Evolutionary conservation across 805 yeast genomes (phyloP), one percentile per base, ranked within the genome.

Genomic region (Saturnispora mendoncae): DNA sequence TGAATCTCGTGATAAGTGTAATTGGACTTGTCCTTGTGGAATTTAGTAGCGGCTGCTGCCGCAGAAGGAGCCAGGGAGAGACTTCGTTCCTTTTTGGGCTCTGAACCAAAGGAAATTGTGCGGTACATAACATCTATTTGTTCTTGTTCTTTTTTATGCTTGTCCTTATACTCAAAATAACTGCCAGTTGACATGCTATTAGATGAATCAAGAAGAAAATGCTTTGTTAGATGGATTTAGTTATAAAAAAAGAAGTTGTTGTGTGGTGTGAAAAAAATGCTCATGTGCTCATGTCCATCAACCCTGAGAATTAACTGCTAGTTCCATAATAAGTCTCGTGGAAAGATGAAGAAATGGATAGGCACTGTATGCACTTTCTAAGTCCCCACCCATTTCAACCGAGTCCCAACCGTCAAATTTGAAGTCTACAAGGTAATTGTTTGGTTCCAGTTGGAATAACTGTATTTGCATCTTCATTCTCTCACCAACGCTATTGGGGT

Each of bases 401-500:
- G 64, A 69, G 56, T 88, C 97, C 95, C 97, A 90, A 1, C 97
- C 97, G 59, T 90, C 97, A 58, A 90, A 92, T 62, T 92, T 92
- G 69, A 92, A 92, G 61, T 92, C 98, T 8, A 92, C 97, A 39
- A 92, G 68, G 56, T 92, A 92, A 58, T 90, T 90, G 61, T 92
- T 90, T 34, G 95, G 95, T 58, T 92, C 98, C 48, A 92, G 69
- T 59, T 90, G 97, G 64, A 90, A 92, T 44, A 92, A 70, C 60
- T 92, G 98, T 45, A 92, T 92, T 54, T 88, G 92, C 96, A 92
- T 90, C 65, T 84, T 90, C 90, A 90, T 84, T 66, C 81, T 66
- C 58, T 86, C 94, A 6, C 87, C 84, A 12, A 72, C 68, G 2
- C 21, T 17, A 28, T 63, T 32, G 20, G 46, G 65, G 34, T 61